Evolutionary conservation across 2,329 filamentous ascomycete genomes (phyloP).

Genomic region (Penicillium verrucosum): DNA sequence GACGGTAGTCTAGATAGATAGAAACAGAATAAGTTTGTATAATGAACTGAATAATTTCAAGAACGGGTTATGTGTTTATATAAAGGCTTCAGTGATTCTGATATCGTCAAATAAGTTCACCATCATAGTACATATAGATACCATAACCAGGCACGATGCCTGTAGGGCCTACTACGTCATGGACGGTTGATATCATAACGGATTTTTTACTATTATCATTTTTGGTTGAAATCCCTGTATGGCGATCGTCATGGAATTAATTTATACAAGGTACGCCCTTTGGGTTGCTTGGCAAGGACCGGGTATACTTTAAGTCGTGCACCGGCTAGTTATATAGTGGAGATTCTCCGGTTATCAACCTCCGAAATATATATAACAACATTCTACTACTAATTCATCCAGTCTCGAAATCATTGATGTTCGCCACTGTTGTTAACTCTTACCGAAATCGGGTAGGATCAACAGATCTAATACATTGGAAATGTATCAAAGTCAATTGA

Average conservation of each 20-base stretch:
- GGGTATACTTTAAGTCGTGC: not conserved
- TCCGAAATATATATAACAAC: slow-evolving; percentile 1
- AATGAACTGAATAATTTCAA: not conserved
- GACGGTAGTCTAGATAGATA: not conserved
- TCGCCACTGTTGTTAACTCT: not conserved
- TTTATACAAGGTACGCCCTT: no score
- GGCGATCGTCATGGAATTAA: slow-evolving; percentile 10
- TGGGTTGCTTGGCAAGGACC: no score
- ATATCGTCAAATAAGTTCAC: slow-evolving; percentile 13
- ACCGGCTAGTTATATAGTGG: not conserved
- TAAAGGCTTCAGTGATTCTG: slow-evolving; percentile 6
- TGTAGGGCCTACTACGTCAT: slow-evolving; percentile 22
- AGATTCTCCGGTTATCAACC: slow-evolving; percentile 3
- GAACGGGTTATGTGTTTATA: slow-evolving; percentile 2
- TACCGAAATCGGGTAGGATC: not conserved
- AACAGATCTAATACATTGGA: not conserved
- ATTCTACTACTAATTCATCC: not conserved
- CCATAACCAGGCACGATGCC: slow-evolving; percentile 8
- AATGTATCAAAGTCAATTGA: no score
- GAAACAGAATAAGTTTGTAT: not conserved
- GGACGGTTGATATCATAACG: slow-evolving; percentile 21
- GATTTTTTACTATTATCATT: not conserved
- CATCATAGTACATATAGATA: slow-evolving; percentile 10
- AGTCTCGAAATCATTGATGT: not conserved
- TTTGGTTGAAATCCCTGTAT: slow-evolving; percentile 8